A percentile compares a stretch with the other conserved stretches of the same genome.
Conservation (phyloP, 73 alveolate species). For the Stentor roeselii region DNA sequence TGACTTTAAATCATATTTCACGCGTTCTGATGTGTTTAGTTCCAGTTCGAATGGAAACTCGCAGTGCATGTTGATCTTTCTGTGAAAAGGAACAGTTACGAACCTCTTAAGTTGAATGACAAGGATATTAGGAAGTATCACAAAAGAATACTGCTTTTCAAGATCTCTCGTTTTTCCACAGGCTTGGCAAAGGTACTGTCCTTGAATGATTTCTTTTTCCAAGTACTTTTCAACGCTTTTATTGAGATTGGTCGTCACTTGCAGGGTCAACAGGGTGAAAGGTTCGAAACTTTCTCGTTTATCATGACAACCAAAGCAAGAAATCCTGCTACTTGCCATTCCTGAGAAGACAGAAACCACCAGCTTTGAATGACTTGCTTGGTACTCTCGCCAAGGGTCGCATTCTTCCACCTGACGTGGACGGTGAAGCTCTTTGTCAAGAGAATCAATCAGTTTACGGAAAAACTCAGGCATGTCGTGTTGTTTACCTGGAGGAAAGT, state of each 20-base stretch:
- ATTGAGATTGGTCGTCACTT: background rate
- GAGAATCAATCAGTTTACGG: background rate
- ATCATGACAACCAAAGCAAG: background rate
- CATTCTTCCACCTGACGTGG: background rate
- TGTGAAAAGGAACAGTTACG: background rate
- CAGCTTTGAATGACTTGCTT: background rate
- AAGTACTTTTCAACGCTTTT: background rate
- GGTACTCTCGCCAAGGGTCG: conserved; percentile 1
- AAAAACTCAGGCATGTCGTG: conserved; percentile 21
- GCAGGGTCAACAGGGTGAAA: background rate
- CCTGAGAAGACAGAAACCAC: background rate
- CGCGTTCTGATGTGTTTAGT: background rate
- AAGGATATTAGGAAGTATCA: background rate
- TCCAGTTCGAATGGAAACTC: no score
- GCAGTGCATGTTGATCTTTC: background rate
- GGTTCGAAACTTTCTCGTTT: background rate
- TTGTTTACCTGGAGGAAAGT: background rate
- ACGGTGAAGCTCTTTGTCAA: background rate
- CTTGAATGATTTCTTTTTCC: background rate
- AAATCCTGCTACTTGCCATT: background rate
- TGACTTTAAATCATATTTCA: no score
- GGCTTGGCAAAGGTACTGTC: background rate
- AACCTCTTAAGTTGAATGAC: conserved; percentile 4
- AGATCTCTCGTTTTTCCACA: conserved; percentile 2
- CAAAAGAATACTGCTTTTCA: background rate